Evolutionary conservation across 2,329 filamentous ascomycete genomes (phyloP).

Genomic region (Verticillium klebahnii): DNA sequence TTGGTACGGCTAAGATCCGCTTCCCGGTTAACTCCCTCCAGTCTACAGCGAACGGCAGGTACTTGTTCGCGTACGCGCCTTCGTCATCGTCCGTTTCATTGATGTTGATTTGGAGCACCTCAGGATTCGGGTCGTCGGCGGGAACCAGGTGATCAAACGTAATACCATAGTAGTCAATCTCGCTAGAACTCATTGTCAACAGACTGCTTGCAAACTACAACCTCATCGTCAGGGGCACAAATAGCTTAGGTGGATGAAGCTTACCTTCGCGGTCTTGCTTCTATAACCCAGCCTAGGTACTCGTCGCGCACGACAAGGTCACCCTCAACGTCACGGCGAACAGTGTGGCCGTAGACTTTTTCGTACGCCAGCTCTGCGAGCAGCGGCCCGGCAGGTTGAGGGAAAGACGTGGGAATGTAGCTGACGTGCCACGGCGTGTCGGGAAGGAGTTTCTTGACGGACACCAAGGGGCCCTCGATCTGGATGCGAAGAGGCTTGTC

Average conservation of each 20-base stretch:
- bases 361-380: not conserved
- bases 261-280: not conserved
- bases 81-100: slow-evolving; percentile 29
- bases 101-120: slow-evolving; percentile 38
- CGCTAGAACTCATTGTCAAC: not conserved
- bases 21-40: slow-evolving; percentile 29
- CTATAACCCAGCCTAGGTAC: not conserved
- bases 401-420: not conserved
- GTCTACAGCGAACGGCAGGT: slow-evolving; percentile 27
- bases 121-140: slow-evolving; percentile 25
- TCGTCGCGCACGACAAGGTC: too few species aligned
- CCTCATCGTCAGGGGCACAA: not conserved
- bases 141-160: slow-evolving; percentile 36
- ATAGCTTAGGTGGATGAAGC: not conserved
- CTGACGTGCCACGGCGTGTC: slow-evolving; percentile 9
- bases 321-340: too few species aligned
- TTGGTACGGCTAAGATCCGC: slow-evolving; percentile 33
- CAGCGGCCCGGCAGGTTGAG: slow-evolving; percentile 8
- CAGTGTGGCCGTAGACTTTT: too few species aligned
- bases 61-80: slow-evolving; percentile 27
- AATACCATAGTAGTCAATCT: slow-evolving; percentile 29
- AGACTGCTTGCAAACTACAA: not conserved
- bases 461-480: slow-evolving; percentile 15
- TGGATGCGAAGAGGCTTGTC: slow-evolving; percentile 15
- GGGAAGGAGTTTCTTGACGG: slow-evolving; percentile 14